Conservation (phyloP, 2,329 filamentous ascomycete species). For the Ophiostoma piceae region DNA sequence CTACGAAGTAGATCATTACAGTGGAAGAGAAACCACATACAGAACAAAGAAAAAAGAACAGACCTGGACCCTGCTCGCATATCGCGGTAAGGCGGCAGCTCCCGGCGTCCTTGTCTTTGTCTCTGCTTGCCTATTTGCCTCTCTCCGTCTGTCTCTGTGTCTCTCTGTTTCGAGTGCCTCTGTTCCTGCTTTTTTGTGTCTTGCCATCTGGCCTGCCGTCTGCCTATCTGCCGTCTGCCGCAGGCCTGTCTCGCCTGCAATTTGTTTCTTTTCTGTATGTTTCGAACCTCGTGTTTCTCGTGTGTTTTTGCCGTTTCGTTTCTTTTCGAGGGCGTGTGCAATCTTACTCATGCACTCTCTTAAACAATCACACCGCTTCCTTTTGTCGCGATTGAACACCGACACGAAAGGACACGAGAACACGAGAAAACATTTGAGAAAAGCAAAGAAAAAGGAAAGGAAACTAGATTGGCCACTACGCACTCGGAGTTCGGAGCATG, state of each 20-base stretch:
- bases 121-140: not conserved
- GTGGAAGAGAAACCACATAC: not conserved
- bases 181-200: not conserved
- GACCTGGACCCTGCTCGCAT: slow-evolving; percentile 6
- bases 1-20: not conserved
- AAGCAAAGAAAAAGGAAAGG: not conserved
- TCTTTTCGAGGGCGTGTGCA: not conserved
- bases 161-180: not conserved
- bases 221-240: not conserved
- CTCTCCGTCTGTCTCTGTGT: not conserved
- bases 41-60: not conserved
- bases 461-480: not conserved
- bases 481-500: slow-evolving; percentile 4
- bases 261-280: not conserved
- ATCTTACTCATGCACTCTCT: slow-evolving; percentile 6
- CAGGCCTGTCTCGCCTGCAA: too few species aligned
- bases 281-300: not conserved
- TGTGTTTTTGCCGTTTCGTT: not conserved
- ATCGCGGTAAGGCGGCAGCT: slow-evolving; percentile 12
- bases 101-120: slow-evolving; percentile 1
- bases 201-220: not conserved
- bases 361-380: not conserved
- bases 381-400: not conserved
- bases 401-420: not conserved
- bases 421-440: not conserved